These are phyloP conservation scores for Prunus davidiana DNA, from an alignment of 306 rosid species.

Conservation along the genomic window DNA sequence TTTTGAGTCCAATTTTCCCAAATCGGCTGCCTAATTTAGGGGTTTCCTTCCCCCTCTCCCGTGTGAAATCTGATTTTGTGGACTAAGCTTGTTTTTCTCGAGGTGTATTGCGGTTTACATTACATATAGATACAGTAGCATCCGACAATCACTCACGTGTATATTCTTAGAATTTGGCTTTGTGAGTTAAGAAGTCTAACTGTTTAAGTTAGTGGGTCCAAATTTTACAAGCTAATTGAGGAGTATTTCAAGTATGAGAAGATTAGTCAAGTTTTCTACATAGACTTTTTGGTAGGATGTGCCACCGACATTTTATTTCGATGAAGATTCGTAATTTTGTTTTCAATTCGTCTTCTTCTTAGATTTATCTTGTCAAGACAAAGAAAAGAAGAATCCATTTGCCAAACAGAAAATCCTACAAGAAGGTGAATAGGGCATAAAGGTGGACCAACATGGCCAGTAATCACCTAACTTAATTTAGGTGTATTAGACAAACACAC, in stretches of 20 bases:
- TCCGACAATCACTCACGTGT: neutral
- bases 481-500: constrained; percentile 14
- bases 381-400: neutral
- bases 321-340: neutral
- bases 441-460: constrained; percentile 5
- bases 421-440: neutral
- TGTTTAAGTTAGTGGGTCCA: neutral
- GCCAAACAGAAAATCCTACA: neutral
- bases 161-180: neutral
- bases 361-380: neutral
- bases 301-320: constrained; percentile 31
- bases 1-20: constrained; percentile 8
- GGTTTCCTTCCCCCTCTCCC: neutral
- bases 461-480: constrained; percentile 13
- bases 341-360: neutral
- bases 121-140: too few species aligned
- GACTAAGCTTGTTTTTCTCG: neutral
- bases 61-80: neutral
- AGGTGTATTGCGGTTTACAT: neutral
- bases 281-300: neutral
- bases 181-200: too few species aligned
- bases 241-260: neutral
- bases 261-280: neutral
- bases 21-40: constrained; percentile 28
- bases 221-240: neutral